Conservation (phyloP, 208 protist species). For the Acanthamoeba pearcei region DNA sequence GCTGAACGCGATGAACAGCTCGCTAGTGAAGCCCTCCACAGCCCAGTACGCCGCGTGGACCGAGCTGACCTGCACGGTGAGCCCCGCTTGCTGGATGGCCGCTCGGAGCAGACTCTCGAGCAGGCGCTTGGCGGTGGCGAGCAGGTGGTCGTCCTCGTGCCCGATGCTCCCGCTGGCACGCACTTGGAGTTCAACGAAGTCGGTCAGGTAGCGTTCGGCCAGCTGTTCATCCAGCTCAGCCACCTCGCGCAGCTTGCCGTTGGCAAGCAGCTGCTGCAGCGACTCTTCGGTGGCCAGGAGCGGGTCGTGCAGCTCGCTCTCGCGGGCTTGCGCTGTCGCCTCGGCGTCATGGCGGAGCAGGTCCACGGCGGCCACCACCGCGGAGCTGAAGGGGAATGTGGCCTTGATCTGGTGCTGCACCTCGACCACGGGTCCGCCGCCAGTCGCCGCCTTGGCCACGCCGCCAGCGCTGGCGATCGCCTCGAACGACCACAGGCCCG, state of each 20-base stretch:
- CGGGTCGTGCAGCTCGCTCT: background rate
- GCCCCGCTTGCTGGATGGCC: conserved; percentile 4
- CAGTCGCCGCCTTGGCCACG: background rate
- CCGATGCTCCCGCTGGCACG: background rate
- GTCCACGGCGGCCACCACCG: background rate
- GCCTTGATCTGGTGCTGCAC: conserved; percentile 43
- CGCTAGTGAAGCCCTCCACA: background rate
- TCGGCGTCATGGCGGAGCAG: conserved; percentile 27
- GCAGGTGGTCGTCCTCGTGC: background rate
- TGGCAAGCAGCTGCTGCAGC: conserved; percentile 20
- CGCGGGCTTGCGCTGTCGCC: background rate
- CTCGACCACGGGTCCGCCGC: background rate
- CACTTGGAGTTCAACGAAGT: conserved; percentile 35
- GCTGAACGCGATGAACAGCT: conserved; percentile 33
- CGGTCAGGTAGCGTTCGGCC: background rate
- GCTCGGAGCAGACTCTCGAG: background rate
- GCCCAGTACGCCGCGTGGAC: conserved; percentile 41
- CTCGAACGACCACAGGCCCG: conserved; percentile 18
- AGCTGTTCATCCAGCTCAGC: background rate
- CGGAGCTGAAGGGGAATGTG: conserved; percentile 46
- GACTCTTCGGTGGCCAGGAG: background rate
- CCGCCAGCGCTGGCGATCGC: background rate
- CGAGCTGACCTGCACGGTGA: background rate
- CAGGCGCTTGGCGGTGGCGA: background rate
- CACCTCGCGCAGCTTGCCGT: conserved; percentile 10